A percentile compares a stretch with the other conserved stretches of the same genome.
Conservation (phyloP, 257 asterid species). For the Craterostigma plantagineum region DNA sequence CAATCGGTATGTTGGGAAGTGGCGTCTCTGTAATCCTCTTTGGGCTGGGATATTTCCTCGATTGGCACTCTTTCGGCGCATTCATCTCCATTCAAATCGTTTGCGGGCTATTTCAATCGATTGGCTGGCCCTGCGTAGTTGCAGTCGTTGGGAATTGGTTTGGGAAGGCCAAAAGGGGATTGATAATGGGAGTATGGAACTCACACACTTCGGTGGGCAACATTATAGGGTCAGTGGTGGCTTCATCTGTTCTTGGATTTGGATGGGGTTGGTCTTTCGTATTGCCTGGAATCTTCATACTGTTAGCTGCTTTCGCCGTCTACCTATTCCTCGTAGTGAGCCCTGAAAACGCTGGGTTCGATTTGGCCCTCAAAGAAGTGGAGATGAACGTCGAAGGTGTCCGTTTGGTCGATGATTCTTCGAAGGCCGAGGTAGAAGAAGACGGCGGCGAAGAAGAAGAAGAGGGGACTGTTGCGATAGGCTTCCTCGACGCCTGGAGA, state of each 20-base stretch:
- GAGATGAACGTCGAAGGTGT: constrained; percentile 52
- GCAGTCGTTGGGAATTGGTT: constrained; percentile 89
- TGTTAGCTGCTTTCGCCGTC: constrained; percentile 26
- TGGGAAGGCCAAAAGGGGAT: constrained; percentile 68
- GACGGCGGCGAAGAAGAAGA: constrained; percentile 25
- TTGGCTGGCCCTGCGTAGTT: constrained; percentile 97
- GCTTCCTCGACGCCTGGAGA: constrained; percentile 88
- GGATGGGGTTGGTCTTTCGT: constrained; percentile 99
- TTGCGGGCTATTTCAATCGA: constrained; percentile 83
- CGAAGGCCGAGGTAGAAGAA: constrained; percentile 20
- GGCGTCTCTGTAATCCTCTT: constrained; percentile 44
- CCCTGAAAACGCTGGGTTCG: constrained; percentile 53
- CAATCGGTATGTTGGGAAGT: constrained; percentile 79
- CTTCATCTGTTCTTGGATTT: constrained; percentile 58
- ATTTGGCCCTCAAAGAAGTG: constrained; percentile 23
- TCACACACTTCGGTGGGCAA: constrained; percentile 86
- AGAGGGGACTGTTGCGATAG: constrained; percentile 42
- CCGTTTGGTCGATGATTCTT: constrained; percentile 41
- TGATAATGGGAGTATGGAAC: constrained; percentile 85
- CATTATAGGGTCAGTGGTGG: constrained; percentile 68
- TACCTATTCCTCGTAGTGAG: constrained; percentile 56
- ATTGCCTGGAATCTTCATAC: constrained; percentile 49
- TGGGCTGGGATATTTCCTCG: constrained; percentile 70
- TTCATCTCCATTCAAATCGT: constrained; percentile 47
- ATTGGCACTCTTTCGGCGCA: constrained; percentile 43